Base-by-base conservation (phyloP, 192 early-diverging fungal genomes). In the Coemansia biformis region DNA sequence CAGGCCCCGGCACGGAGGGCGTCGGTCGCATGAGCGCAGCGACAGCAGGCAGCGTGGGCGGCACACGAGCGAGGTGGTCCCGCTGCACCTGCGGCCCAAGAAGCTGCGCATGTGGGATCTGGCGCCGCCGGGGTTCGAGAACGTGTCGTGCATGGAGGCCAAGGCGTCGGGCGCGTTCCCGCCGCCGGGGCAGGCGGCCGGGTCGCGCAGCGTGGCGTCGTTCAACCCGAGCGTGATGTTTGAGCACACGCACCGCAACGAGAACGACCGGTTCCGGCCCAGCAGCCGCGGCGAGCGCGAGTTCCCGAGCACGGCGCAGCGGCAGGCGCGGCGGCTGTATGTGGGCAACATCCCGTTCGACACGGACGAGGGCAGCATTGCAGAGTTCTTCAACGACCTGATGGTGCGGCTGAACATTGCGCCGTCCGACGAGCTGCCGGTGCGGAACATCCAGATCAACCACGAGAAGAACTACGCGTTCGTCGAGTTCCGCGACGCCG, bases 401-500 rank as follows among this genome's bases (percentile, higher is more conserved):
- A 88, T 98, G 86, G 69, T 81, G 31, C 79, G 86, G 53, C 73
- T 86, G 46, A 83, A 84, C 54, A 64, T 89, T 26, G 85, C 84
- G 32, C 78, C 81, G n/a, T 66, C 79, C 12, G 54, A 86, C 8
- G 86, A 85, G 26, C 39, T 78, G 34, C 84, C 87, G 0, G 88
- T 91, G 14, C 72, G 86, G 14, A 78, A 82, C 24, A 86, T 87
- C 15, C 89, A 94, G 60, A 87, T 96, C 37, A 92, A 93, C 61
- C 78, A 81, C 31, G 93, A 97, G n/a, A 92, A 92, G 64, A 87
- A 87, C 55, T 97, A 92, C 76, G 92, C 93, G 13, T 96, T 97
- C 81, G 81, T 93, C 15, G 94, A 99, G 88, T 92, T 99, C 63
- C 79, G 86, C 35, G 77, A 86, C 11, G 79, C 86, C 5, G 90